Base-by-base conservation (phyloP, 2,329 filamentous ascomycete species). In the Thyridium curvatum region DNA sequence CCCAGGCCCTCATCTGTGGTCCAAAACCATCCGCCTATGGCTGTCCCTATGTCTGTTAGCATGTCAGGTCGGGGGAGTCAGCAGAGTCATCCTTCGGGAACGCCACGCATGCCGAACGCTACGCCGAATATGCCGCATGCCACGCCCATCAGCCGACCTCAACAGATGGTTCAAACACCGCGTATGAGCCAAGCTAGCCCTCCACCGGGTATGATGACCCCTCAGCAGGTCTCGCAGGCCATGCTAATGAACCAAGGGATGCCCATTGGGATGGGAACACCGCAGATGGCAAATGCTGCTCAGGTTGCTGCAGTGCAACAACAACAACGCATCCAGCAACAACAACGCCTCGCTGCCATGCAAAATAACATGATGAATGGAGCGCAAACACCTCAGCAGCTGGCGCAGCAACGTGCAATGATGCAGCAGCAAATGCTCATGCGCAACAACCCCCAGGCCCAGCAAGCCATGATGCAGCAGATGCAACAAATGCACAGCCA, bases 21-120 rank as follows among this genome's bases (percentile, higher is more conserved):
- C 4, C 79, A 81, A 44, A 75, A 71, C 38, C 72, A 73, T 39
- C 55, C 61, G 2, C 66, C 72, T 1, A 79, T 80, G 68, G 66
- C 69, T 7, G 77, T 69, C 1, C 72, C 77, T 4, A 79, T 80
- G 71, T 62, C 76, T 0, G 71, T 76, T 49, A 74, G 68, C 47
- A 83, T 82, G 78, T 79, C 74, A 39, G 68, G 75, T 15, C 71
- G 78, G 44, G 74, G 76, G 41, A 83, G 79, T 50, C 79, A 84
- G 51, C 79, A 83, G 52, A 83, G 79, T 47, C 79, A 83, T 55
- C 68, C 69, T 3, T 70, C 74, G 3, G 72, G 72, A n/a, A 83
- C 79, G 9, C 80, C 79, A 18, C 70, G 77, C 12, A 75, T 82
- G 61, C 74, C 71, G 6, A 71, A 69, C 45, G 68, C 74, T 12